phyloP scores from a whole-genome alignment of 192 early-diverging fungal genomes.

The Rhizoclosmatium globosum region DNA sequence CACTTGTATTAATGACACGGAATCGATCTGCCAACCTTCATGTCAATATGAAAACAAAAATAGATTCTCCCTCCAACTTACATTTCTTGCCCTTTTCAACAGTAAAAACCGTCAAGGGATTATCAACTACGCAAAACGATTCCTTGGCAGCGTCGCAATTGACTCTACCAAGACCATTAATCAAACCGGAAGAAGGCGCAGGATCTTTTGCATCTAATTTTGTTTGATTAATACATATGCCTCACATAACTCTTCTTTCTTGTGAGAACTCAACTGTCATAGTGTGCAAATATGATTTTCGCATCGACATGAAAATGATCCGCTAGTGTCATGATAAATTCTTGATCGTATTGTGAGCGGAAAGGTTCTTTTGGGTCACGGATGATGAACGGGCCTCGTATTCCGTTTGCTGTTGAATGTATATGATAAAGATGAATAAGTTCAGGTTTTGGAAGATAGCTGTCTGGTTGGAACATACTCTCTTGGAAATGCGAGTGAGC shows the following conservation, averaged over 20 bases:
- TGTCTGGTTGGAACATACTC: background rate
- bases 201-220: conserved; percentile 53
- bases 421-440: background rate
- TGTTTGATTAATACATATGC: background rate
- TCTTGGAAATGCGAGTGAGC: background rate
- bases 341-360: background rate
- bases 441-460: background rate
- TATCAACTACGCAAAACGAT: background rate
- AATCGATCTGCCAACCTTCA: background rate
- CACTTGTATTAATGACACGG: background rate
- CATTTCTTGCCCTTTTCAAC: background rate
- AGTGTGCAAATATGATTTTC: background rate
- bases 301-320: conserved; percentile 64
- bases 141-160: background rate
- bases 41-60: background rate
- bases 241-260: background rate
- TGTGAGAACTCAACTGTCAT: background rate
- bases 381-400: background rate
- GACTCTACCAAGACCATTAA: conserved; percentile 44
- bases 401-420: background rate
- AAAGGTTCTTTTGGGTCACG: background rate
- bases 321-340: conserved; percentile 51
- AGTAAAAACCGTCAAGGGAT: background rate
- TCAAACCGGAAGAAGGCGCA: conserved; percentile 71
- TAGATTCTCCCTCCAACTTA: background rate